These are phyloP conservation scores for Mallotus repandus DNA, from an alignment of 441 rosid species.

Conservation along the genomic window DNA sequence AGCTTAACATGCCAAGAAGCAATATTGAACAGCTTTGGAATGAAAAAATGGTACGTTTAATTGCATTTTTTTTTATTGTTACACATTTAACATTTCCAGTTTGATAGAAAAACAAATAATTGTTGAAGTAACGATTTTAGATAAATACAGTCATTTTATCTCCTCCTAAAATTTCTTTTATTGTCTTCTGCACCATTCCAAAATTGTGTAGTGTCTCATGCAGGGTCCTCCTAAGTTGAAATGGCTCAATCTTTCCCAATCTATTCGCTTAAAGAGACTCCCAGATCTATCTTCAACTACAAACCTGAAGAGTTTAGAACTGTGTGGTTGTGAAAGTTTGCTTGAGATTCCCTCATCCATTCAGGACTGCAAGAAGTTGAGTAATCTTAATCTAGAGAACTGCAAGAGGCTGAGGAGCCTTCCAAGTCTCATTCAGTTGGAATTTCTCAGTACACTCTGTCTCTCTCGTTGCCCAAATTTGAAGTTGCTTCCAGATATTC, in stretches of 20 bases:
- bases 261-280: not conserved
- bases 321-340: not conserved
- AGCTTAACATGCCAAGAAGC: not conserved
- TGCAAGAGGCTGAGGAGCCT: not conserved
- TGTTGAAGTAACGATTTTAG: too few species aligned
- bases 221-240: not conserved
- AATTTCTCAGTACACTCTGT: not conserved
- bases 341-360: not conserved
- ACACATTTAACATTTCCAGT: too few species aligned
- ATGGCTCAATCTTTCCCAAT: not conserved
- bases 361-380: not conserved
- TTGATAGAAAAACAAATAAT: too few species aligned
- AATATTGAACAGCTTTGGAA: not conserved
- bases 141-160: not conserved
- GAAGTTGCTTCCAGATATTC: slow-evolving; percentile 6
- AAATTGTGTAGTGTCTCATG: not conserved
- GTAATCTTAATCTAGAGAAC: not conserved
- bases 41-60: slow-evolving; percentile 4
- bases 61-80: not conserved
- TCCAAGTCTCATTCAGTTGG: not conserved
- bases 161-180: too few species aligned
- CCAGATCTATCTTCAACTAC: slow-evolving; percentile 3
- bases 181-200: too few species aligned
- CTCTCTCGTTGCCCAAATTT: not conserved
- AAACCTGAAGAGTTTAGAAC: not conserved